Base-by-base conservation (phyloP, 106 monocot species). In the Acanthochlamys bracteata region DNA sequence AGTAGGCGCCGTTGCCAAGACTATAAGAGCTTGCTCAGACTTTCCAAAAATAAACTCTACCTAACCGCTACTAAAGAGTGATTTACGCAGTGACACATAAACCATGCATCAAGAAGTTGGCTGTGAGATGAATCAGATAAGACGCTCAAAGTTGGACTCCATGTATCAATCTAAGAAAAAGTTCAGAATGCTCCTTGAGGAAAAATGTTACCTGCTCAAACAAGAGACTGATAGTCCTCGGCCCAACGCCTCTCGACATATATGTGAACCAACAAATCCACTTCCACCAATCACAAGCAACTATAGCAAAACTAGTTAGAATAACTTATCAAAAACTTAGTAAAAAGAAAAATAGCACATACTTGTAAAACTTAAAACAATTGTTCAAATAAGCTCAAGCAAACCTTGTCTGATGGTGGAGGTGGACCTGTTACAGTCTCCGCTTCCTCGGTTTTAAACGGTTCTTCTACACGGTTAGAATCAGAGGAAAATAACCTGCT, bases 251-350 rank as follows among this genome's bases (percentile, higher is more conserved):
- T 92, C 98, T 61, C 79, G 88, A 68, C 98, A 98, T 68, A 98
- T 71, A 61, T 98, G 92, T 24, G 98, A 92, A 42, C 98, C 98
- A 69, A 98, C 98, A 74, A 89, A 98, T 59, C 98, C 98, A 78
- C 88, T 98, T 47, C 98, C 98, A 70, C 98, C 98, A 62, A 98
- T 69, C 14, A 98, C 85, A 57, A 98, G 88, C 15, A 92, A 67
- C 96, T 91, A 72, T 14, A 79, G 64, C 46, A 61, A 71, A 46
- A 53, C 2, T 11, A 59, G 45, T 20, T 25, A 59, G 24, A 68
- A 22, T 39, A 73, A 20, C 49, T 4, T 2, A 12, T 49, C 15
- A 49, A 49, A 49, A 13, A 49, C 3, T 1, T 17, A 49, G 17
- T 14, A 49, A 2, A 1, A 10, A 17, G 49, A 14, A 17, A 49